Evolutionary conservation across 805 yeast species (phyloP), one percentile per base, ranked within the genome.

Genomic region (Wickerhamiella sergipiensis): DNA sequence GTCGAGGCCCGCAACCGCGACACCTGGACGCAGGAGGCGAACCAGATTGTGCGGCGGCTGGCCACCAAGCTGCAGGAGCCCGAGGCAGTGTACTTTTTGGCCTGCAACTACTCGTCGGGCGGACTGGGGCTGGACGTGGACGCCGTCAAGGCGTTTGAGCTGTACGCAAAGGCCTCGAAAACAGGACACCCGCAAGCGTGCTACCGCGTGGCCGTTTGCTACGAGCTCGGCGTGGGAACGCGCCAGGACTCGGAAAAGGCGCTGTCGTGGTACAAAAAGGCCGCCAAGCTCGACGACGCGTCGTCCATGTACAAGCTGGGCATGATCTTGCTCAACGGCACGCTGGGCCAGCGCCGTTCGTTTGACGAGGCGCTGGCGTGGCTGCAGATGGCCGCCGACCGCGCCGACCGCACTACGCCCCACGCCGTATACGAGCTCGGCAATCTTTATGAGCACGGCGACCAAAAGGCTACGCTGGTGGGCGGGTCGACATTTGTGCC

Each of bases 271-370:
- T 83, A 79, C 64, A 69, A 71, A 36, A 68, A 71, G 46, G 85
- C 87, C 0, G 85, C 89, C 2, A 65, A 71, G n/a, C 63, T 73
- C 21, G 83, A 82, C 5, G 78, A 76, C 55, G 77, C 75, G 3
- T 74, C 80, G 13, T 80, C 87, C 21, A 81, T 83, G 85, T 83
- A 81, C 66, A 81, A 83, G 64, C 66, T 83, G 17, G 92, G 88
- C 6, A 75, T 80, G 77, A 71, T 80, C 45, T 70, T 74, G 56
- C 68, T 81, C 17, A 71, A 76, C 17, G 83, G 82, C 2, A 59
- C 62, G 17, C 57, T 74, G 2, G 67, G 69, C 22, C 71, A 67
- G 51, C 63, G 63, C 8, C 67, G 68, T 55, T 66, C 71, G 45
- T 68, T 74, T 13, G 57, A 62, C 42, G 69, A 69, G 52, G 76